Evolutionary conservation across 2,329 filamentous ascomycete species (phyloP).

Genomic region (Sodiomyces alkalinus): DNA sequence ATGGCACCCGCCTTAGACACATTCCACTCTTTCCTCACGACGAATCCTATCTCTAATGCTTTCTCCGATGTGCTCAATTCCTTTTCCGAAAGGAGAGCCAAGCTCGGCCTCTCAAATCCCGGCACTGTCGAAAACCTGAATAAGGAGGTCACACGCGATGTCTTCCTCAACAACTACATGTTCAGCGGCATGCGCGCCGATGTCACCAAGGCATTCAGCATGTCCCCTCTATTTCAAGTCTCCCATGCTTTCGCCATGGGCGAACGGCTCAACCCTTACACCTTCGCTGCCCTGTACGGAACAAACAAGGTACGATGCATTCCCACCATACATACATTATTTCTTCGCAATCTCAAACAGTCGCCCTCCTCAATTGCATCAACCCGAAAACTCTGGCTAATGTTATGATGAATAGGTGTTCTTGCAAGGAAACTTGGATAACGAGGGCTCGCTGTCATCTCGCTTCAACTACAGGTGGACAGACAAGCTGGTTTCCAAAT

Average conservation of each 20-base stretch:
- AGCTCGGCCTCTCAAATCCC: conserved; percentile 80
- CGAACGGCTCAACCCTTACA: conserved; percentile 84
- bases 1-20: conserved; percentile 32
- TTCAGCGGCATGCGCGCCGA: conserved; percentile 94
- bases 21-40: conserved; percentile 47
- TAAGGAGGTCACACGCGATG: conserved; percentile 89
- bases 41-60: conserved; percentile 56
- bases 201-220: conserved; percentile 90
- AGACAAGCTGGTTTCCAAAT: conserved; percentile 67
- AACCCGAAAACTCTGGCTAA: conserved; percentile 3
- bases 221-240: conserved; percentile 87
- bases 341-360: no score
- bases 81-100: conserved; percentile 74
- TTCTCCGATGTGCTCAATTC: conserved; percentile 65
- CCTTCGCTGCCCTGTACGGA: conserved; percentile 86
- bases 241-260: conserved; percentile 95
- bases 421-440: conserved; percentile 89
- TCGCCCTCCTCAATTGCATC: background rate
- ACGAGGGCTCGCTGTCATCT: conserved; percentile 72
- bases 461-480: conserved; percentile 91
- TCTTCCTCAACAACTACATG: conserved; percentile 91
- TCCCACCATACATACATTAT: background rate
- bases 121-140: conserved; percentile 82
- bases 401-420: conserved; percentile 52
- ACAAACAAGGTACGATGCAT: conserved; percentile 61